Evolutionary conservation across 2,329 filamentous ascomycete species (phyloP), one percentile per base, ranked within the genome.

Genomic region (Diplodia sapinea): DNA sequence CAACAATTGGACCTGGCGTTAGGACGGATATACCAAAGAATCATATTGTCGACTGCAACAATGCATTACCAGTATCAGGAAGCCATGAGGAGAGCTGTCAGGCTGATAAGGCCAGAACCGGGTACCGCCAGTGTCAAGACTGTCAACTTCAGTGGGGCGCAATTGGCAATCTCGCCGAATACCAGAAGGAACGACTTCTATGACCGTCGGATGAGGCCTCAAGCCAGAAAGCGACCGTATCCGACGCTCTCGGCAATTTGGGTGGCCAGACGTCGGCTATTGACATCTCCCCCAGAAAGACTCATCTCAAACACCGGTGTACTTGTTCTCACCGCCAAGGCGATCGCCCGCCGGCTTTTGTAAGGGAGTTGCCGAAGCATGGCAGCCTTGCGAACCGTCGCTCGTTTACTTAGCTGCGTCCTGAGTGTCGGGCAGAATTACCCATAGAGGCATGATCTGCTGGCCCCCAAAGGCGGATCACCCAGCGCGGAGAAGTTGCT

Each of bases 21-120:
- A 55, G 33, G 51, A 51, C 15, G 63, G 63, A 65, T 56, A 65
- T 65, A 65, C 63, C 63, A 65, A 43, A 65, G n/a, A 43, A 65
- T 49, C 13, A 49, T 20, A 63, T 63, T 63, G 59, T 63, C 43
- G 43, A 29, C 43, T 63, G 26, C 59, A 63, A 31, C 59, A 51
- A 38, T 12, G 23, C n/a, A 20, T 40, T 20, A 3, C 5, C 17
- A 20, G 20, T 5, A 2, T 29, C 13, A 38, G 11, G 17, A 23
- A 36, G 3, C 26, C 9, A 29, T 31, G 23, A 47, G 4, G 29
- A 8, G 11, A 29, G 23, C n/a, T n/a, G n/a, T n/a, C n/a, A n/a
- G 20, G n/a, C 13, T 47, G 13, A 38, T 4, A 20, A 9, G 36
- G 6, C 5, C 8, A 9, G 23, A 52, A 17, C 20, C 11, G 6